Base-by-base conservation (phyloP, 805 yeast species). In the Candida tammaniensis region DNA sequence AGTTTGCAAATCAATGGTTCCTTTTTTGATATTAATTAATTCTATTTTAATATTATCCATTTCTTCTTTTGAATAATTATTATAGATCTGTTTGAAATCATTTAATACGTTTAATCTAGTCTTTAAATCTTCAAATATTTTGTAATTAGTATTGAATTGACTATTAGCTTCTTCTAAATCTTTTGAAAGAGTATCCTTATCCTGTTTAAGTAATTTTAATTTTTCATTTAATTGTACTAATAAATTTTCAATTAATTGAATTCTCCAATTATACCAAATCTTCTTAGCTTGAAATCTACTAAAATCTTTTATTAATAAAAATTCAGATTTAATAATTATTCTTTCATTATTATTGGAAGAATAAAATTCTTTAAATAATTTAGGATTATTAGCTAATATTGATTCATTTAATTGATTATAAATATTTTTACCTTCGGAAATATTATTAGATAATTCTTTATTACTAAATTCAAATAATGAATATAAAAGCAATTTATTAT, bases 261-360 rank as follows among this genome's bases (percentile, higher is more conserved):
- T 51, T 40, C 85, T 58, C 87, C 86, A 80, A 31, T 69, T 72
- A 44, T 74, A 75, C 85, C 86, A 80, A 0, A 72, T 71, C 24
- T 66, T 68, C 38, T 62, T 66, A 0, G 85, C 76, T 46, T 74
- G 75, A 19, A 68, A 60, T 19, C 77, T 61, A 1, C 84, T 65
- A 39, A 57, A 72, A 19, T 66, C 71, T 47, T 76, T 76, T 27
- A 79, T 57, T 9, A 70, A 39, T 38, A 67, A 70, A 31, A 79
- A 64, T 39, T 74, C 73, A n/a, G 68, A 55, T 23, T 64, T 67
- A 66, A 77, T 63, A 2, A 51, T 46, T 26, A 58, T 54, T 42
- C 63, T 64, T 5, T 63, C 71, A 23, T 56, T 57, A 2, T 57
- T 52, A 5, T 59, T 44, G 1, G 75, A 55, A 1, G 58, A 53